These are phyloP conservation scores for Yamadazyma jaroonii DNA, from an alignment of 1,139 yeast genomes.

Conservation along the genomic window DNA sequence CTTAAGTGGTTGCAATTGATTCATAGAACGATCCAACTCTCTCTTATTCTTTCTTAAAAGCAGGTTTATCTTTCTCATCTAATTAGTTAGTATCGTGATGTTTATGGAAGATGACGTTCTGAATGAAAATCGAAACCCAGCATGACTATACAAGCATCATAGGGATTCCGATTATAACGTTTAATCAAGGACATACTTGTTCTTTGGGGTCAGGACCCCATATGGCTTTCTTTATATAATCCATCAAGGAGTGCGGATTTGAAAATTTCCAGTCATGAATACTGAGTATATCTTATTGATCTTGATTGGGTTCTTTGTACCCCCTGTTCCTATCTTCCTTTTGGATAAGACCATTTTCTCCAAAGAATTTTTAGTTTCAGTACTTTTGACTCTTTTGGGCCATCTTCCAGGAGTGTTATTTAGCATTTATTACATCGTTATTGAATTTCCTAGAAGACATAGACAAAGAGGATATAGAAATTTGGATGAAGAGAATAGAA, in stretches of 20 bases:
- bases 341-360: slow-evolving; percentile 28
- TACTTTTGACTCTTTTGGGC: slow-evolving; percentile 37
- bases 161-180: no score
- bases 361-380: slow-evolving; percentile 33
- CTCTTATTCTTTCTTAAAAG: slow-evolving; percentile 82
- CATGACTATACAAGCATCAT: no score
- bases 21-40: slow-evolving; percentile 70
- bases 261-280: slow-evolving; percentile 3
- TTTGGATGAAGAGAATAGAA: slow-evolving; percentile 20
- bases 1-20: slow-evolving; percentile 64
- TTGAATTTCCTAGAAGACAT: slow-evolving; percentile 17
- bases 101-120: no score
- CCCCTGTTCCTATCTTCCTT: slow-evolving; percentile 40
- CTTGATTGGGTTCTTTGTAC: slow-evolving; percentile 32
- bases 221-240: slow-evolving; percentile 72
- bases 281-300: slow-evolving; percentile 24
- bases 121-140: neutral
- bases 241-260: slow-evolving; percentile 27
- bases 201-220: slow-evolving; percentile 98
- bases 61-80: slow-evolving; percentile 79
- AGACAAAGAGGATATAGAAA: slow-evolving; percentile 20
- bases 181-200: slow-evolving; percentile 47
- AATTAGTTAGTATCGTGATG: slow-evolving; percentile 5
- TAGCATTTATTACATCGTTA: slow-evolving; percentile 30
- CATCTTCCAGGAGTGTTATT: slow-evolving; percentile 38